These are phyloP conservation scores for Anaeramoeba flamelloides DNA, from an alignment of 78 protist genomes.

Conservation along the genomic window DNA sequence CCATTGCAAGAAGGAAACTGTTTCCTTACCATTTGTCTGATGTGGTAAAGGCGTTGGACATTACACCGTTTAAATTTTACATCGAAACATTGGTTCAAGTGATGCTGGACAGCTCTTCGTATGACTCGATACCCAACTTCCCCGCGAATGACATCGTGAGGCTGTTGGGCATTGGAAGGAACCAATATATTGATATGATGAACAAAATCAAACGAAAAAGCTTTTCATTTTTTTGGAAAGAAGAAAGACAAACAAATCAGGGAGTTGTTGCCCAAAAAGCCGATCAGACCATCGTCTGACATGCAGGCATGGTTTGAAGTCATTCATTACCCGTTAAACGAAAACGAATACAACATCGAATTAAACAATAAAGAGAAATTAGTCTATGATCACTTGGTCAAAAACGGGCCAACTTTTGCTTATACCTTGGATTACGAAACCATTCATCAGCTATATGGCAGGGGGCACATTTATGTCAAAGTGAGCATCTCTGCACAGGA, in stretches of 20 bases:
- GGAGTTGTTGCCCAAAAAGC: constrained; percentile 2
- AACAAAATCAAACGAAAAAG: constrained; percentile 22
- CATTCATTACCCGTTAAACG: no score
- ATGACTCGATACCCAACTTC: constrained; percentile 59
- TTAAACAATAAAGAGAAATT: no score
- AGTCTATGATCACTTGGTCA: no score
- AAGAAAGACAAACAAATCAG: background rate
- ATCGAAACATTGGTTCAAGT: constrained; percentile 13
- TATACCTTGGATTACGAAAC: background rate
- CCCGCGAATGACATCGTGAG: constrained; percentile 46
- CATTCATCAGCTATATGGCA: constrained; percentile 6
- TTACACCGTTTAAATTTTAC: constrained; percentile 36
- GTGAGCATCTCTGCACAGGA: constrained; percentile 29
- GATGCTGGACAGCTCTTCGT: constrained; percentile 18
- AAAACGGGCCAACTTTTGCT: constrained; percentile 5
- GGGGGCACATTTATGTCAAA: constrained; percentile 12
- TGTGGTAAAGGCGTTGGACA: background rate
- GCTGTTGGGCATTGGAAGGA: constrained; percentile 46
- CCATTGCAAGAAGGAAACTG: no score
- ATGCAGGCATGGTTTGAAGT: no score
- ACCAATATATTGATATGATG: constrained; percentile 40
- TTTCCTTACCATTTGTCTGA: constrained; percentile 45
- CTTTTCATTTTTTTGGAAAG: background rate
- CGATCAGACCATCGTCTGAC: no score
- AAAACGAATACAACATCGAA: no score